Conservation (phyloP, 805 yeast species). For the Yamadazyma olivae region DNA sequence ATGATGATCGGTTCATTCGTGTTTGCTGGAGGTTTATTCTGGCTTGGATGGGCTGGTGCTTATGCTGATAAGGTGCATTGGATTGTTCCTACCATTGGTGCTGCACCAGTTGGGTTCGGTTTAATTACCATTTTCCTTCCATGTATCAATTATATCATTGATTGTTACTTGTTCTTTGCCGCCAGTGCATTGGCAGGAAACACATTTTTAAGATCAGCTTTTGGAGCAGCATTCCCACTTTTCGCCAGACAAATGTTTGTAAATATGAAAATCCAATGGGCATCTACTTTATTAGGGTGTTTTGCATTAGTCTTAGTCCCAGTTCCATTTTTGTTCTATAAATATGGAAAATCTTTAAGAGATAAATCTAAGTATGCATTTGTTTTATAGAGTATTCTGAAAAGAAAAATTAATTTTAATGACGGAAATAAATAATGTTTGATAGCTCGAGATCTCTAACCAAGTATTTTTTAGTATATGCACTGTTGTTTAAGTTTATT, state of each 20-base stretch:
- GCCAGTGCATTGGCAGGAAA: slow-evolving; percentile 68
- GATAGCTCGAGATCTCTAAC: too few relatives aligned
- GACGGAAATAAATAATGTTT: too few relatives aligned
- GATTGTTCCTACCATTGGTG: slow-evolving; percentile 59
- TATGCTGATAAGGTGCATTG: slow-evolving; percentile 72
- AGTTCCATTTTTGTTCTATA: slow-evolving; percentile 53
- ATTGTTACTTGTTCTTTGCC: slow-evolving; percentile 53
- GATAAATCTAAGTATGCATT: slow-evolving; percentile 13
- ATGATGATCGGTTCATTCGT: slow-evolving; percentile 68
- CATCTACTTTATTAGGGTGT: slow-evolving; percentile 51
- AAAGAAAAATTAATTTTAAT: too few relatives aligned
- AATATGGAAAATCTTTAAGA: slow-evolving; percentile 42
- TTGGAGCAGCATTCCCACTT: slow-evolving; percentile 62
- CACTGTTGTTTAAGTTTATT: too few relatives aligned
- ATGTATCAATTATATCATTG: slow-evolving; percentile 58
- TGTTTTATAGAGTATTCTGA: slow-evolving; percentile 9
- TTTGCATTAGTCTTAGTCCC: slow-evolving; percentile 52
- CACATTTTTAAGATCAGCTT: slow-evolving; percentile 54
- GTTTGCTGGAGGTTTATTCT: slow-evolving; percentile 76
- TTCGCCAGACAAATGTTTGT: slow-evolving; percentile 53
- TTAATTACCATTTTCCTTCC: slow-evolving; percentile 58
- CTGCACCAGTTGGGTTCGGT: slow-evolving; percentile 41
- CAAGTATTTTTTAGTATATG: too few relatives aligned
- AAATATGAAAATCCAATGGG: slow-evolving; percentile 52
- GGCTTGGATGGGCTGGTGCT: slow-evolving; percentile 88